A percentile compares a stretch with the other conserved stretches of the same genome.
phyloP scores from a whole-genome alignment of 768 basidiomycete genomes.

The Tylopilus cervinicoccineus region DNA sequence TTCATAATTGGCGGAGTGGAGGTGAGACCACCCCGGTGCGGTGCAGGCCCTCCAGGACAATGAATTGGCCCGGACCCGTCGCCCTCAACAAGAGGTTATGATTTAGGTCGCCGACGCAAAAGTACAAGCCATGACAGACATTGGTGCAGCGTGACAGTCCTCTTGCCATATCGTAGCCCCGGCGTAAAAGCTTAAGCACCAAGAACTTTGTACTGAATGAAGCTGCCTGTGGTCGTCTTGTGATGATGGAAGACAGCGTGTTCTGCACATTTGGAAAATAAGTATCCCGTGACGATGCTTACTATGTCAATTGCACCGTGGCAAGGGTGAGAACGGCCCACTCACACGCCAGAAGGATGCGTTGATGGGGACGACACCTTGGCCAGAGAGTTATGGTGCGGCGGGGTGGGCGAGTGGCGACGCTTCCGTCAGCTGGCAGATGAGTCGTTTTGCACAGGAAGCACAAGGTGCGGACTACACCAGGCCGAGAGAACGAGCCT shows the following conservation, averaged over 20 bases:
- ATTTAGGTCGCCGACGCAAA: too few species aligned
- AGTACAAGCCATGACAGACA: too few species aligned
- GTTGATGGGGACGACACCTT: neutral
- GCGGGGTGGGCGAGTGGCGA: neutral
- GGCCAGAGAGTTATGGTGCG: neutral
- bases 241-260: neutral
- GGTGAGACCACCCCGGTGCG: too few species aligned
- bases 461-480: neutral
- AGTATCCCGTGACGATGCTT: too few species aligned
- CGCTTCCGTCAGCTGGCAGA: neutral
- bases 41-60: too few species aligned
- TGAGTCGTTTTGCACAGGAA: slow-evolving; percentile 2
- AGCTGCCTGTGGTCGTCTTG: neutral
- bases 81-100: too few species aligned
- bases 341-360: too few species aligned
- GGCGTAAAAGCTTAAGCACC: too few species aligned
- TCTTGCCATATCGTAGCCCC: neutral
- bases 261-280: neutral
- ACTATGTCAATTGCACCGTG: neutral
- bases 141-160: too few species aligned
- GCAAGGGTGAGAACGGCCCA: neutral
- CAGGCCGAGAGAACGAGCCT: neutral
- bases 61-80: too few species aligned
- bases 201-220: too few species aligned
- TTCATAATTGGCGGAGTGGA: neutral